Evolutionary conservation across 2,329 filamentous ascomycete genomes (phyloP).

Genomic region (Diatrype stigma): DNA sequence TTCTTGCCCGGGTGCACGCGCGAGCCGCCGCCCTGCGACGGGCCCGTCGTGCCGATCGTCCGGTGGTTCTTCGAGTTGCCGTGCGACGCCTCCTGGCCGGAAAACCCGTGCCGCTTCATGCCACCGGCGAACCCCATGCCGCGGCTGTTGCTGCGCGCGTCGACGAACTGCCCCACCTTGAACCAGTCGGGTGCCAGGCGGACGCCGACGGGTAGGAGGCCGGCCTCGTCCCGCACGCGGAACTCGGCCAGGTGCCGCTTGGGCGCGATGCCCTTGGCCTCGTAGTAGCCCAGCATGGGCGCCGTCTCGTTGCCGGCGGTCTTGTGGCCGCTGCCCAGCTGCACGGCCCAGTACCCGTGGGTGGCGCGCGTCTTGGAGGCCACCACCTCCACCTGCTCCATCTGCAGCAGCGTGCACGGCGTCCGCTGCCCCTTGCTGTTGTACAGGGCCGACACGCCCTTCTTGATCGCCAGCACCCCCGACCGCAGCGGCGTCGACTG

Average conservation of each 20-base stretch:
- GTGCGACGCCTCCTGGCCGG: constrained; percentile 85
- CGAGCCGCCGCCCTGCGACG: constrained; percentile 86
- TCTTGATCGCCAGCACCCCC: constrained; percentile 82
- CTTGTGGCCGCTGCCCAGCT: constrained; percentile 76
- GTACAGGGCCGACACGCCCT: constrained; percentile 93
- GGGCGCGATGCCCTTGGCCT: constrained; percentile 73
- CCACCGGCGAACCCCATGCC: constrained; percentile 95
- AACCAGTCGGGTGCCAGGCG: constrained; percentile 87
- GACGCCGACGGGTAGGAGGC: constrained; percentile 71
- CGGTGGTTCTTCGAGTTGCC: constrained; percentile 94
- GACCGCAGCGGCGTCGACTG: constrained; percentile 64
- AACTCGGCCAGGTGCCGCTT: constrained; percentile 87
- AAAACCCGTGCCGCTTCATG: constrained; percentile 94
- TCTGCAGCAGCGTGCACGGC: constrained; percentile 86
- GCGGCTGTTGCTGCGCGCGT: constrained; percentile 72
- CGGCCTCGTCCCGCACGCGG: constrained; percentile 68
- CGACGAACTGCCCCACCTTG: constrained; percentile 82
- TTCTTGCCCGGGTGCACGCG: constrained; percentile 94
- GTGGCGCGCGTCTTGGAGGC: constrained; percentile 74
- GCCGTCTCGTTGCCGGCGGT: constrained; percentile 73
- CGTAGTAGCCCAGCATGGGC: constrained; percentile 83
- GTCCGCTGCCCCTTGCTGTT: constrained; percentile 71
- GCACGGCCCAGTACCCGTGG: constrained; percentile 92
- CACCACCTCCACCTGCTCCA: constrained; percentile 88
- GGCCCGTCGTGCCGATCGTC: constrained; percentile 84